Evolutionary conservation across 106 monocot species (phyloP).

Genomic region (Hemerocallis citrina): DNA sequence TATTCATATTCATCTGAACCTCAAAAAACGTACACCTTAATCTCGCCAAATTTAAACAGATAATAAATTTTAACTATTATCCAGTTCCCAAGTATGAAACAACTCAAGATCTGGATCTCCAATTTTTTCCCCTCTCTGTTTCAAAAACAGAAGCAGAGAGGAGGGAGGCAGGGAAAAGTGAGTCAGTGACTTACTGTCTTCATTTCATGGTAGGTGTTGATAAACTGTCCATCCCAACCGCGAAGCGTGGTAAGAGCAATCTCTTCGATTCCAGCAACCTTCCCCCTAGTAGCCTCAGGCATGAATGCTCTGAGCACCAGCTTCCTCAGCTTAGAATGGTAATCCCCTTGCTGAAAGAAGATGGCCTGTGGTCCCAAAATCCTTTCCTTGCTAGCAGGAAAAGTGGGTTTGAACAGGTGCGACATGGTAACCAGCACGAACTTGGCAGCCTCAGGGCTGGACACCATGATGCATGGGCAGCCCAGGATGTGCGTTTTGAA

Average conservation of each 20-base stretch:
- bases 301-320: conserved; percentile 82
- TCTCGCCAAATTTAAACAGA: no score
- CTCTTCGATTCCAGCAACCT: conserved; percentile 43
- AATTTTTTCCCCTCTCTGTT: no score
- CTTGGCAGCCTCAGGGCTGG: conserved; percentile 55
- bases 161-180: neutral
- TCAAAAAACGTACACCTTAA: no score
- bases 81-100: no score
- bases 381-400: conserved; percentile 89
- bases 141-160: neutral
- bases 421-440: conserved; percentile 72
- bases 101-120: no score
- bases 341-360: conserved; percentile 88
- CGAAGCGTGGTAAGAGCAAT: conserved; percentile 41
- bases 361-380: conserved; percentile 83
- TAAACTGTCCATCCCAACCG: conserved; percentile 51
- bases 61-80: no score
- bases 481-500: conserved; percentile 94
- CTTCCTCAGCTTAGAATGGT: conserved; percentile 55
- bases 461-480: conserved; percentile 48
- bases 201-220: conserved; percentile 91
- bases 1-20: no score
- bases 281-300: conserved; percentile 47
- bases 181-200: conserved; percentile 45
- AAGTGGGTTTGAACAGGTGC: conserved; percentile 87